Conservation (phyloP, 352 stramenopile genomes). For the Phytophthora capsici region DNA sequence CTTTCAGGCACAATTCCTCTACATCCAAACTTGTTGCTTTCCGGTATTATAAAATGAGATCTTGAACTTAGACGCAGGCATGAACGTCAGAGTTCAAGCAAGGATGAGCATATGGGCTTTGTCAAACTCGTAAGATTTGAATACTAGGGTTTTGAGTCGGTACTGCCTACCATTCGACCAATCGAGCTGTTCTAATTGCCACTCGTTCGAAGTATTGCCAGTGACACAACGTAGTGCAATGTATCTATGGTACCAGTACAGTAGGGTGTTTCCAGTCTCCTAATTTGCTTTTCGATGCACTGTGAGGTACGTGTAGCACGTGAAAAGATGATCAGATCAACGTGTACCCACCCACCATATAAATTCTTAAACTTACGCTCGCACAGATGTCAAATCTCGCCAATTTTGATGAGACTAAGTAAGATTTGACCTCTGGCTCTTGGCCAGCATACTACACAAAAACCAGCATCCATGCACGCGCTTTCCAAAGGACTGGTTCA, state of each 20-base stretch:
- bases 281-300: not conserved
- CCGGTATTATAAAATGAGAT: too few relatives aligned
- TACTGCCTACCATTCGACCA: not conserved
- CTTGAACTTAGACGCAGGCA: too few relatives aligned
- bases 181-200: too few relatives aligned
- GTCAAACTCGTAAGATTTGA: not conserved
- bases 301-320: not conserved
- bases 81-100: too few relatives aligned
- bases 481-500: not conserved
- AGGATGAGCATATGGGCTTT: constrained; percentile 4
- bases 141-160: not conserved
- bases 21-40: too few relatives aligned
- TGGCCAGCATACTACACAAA: not conserved
- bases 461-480: not conserved
- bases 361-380: not conserved
- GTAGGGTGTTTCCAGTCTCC: too few relatives aligned
- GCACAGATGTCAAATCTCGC: constrained; percentile 3
- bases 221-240: not conserved
- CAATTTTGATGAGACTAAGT: not conserved
- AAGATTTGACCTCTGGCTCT: constrained; percentile 1
- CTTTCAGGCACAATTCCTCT: too few relatives aligned
- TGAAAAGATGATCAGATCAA: too few relatives aligned
- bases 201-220: not conserved
- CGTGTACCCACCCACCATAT: not conserved
- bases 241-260: not conserved